phyloP scores from a whole-genome alignment of 495 filamentous ascomycete genomes.

The Hypoxylon lienhwacheense region DNA sequence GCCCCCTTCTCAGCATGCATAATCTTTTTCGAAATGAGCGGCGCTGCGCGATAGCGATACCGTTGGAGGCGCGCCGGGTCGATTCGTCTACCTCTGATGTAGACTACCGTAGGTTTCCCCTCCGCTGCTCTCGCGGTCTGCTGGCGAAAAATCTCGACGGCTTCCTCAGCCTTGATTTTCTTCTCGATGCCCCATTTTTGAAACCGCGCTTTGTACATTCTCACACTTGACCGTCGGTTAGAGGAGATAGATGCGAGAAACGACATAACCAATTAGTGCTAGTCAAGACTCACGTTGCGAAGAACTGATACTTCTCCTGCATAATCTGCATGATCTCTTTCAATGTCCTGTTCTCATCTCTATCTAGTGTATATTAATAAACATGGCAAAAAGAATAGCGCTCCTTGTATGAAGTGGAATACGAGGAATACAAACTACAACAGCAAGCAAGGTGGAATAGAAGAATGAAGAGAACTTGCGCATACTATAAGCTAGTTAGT shows the following conservation, averaged over 20 bases:
- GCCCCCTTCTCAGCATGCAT: conserved; percentile 4
- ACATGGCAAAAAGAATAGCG: too few species aligned
- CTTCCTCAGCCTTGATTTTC: conserved; percentile 28
- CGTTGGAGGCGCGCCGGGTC: conserved; percentile 41
- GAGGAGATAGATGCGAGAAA: too few species aligned
- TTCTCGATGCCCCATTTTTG: conserved; percentile 34
- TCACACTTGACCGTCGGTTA: conserved; percentile 18
- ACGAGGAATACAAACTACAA: too few species aligned
- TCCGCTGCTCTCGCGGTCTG: conserved; percentile 21
- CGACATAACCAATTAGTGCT: too few species aligned
- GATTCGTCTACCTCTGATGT: conserved; percentile 51
- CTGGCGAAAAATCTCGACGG: conserved; percentile 29
- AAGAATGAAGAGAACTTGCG: conserved; percentile 1
- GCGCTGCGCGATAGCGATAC: conserved; percentile 23
- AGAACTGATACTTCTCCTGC: conserved; percentile 33
- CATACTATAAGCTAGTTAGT: conserved; percentile 15
- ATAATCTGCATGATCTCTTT: conserved; percentile 36
- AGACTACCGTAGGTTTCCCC: conserved; percentile 46
- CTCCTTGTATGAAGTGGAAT: too few species aligned
- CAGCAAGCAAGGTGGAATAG: too few species aligned
- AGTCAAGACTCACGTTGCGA: conserved; percentile 27
- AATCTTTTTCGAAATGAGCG: conserved; percentile 17
- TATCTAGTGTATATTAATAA: too few species aligned
- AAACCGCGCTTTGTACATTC: conserved; percentile 35
- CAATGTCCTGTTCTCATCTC: conserved; percentile 33